Percentiles rank a stretch among this genome's conserved stretches.
Evolutionary conservation across 1,284 basidiomycete genomes (phyloP).

Genomic region (Malassezia dermatis): DNA sequence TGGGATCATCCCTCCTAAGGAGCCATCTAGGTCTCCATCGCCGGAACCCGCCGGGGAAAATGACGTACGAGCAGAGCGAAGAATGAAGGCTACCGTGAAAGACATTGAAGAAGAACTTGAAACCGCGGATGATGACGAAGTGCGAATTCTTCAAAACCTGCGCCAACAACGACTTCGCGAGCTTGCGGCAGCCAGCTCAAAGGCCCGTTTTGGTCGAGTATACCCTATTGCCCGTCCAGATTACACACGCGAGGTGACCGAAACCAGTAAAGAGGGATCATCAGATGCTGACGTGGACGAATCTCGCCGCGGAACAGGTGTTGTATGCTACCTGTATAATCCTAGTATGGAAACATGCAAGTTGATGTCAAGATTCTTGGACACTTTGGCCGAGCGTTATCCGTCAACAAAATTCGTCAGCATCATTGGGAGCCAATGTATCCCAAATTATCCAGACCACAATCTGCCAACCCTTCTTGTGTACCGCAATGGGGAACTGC

Average conservation of each 20-base stretch:
- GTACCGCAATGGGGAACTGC: constrained; percentile 80
- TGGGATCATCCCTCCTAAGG: constrained; percentile 44
- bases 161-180: constrained; percentile 60
- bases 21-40: constrained; percentile 41
- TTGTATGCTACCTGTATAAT: constrained; percentile 79
- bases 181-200: constrained; percentile 57
- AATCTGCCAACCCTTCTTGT: constrained; percentile 84
- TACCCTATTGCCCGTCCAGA: constrained; percentile 81
- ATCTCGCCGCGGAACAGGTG: constrained; percentile 59
- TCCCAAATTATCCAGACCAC: constrained; percentile 83
- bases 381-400: constrained; percentile 65
- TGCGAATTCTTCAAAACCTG: constrained; percentile 63
- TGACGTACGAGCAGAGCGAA: constrained; percentile 21
- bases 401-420: constrained; percentile 90
- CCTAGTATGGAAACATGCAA: constrained; percentile 58
- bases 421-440: constrained; percentile 77
- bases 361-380: constrained; percentile 62
- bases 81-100: constrained; percentile 29
- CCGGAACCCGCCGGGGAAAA: constrained; percentile 29
- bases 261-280: constrained; percentile 62
- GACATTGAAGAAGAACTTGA: constrained; percentile 36
- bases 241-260: constrained; percentile 87
- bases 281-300: constrained; percentile 25
- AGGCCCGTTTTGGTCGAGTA: constrained; percentile 69
- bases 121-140: constrained; percentile 57